Percentiles rank a stretch among this genome's conserved stretches.
These are phyloP conservation scores for Neltuma alba DNA, from an alignment of 306 rosid genomes.

Conservation along the genomic window DNA sequence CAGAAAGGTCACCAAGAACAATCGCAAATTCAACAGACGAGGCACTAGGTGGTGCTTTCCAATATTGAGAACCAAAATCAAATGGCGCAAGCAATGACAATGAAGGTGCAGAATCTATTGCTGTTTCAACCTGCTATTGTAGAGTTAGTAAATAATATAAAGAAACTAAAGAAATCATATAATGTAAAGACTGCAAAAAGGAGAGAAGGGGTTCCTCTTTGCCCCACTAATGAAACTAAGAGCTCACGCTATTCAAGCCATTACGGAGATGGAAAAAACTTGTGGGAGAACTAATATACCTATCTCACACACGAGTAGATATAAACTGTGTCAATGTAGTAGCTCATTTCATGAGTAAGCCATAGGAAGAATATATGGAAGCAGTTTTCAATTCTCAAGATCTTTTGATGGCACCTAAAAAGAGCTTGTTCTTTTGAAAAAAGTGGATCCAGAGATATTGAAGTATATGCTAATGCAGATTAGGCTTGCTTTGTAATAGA, in stretches of 20 bases:
- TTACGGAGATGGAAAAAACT: no score
- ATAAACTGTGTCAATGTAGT: no score
- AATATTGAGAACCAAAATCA: conserved; percentile 62
- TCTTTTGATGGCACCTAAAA: no score
- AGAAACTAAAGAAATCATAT: neutral
- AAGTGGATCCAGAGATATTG: no score
- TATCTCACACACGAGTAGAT: no score
- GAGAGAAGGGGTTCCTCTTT: conserved; percentile 14
- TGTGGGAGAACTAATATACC: no score
- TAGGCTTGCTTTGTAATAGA: no score
- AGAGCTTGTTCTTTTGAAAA: no score
- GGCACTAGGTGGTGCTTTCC: conserved; percentile 90
- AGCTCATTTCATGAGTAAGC: no score
- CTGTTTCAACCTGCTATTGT: conserved; percentile 80
- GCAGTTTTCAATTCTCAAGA: no score
- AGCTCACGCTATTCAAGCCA: neutral
- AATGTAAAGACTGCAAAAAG: conserved; percentile 13
- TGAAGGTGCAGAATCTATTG: conserved; percentile 76
- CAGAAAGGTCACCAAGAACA: conserved; percentile 79
- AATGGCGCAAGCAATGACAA: conserved; percentile 89
- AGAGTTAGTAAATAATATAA: conserved; percentile 20
- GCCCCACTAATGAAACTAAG: neutral
- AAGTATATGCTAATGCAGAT: no score
- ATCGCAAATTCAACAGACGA: conserved; percentile 75
- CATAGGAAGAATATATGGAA: no score